Conservation (phyloP, 257 asterid genomes). For the Nicotiana otophora region DNA sequence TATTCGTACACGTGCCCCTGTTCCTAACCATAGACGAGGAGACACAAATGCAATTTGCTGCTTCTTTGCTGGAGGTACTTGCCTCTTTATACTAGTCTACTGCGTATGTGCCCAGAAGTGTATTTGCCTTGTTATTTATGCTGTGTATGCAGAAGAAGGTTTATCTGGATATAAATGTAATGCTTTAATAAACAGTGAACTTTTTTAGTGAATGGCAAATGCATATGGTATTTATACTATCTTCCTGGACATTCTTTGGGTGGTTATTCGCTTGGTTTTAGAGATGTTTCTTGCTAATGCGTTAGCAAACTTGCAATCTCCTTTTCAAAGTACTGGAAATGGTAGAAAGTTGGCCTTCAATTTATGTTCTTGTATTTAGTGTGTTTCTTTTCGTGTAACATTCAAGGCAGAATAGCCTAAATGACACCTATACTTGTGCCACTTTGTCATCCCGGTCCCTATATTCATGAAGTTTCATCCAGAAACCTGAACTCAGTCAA, state of each 20-base stretch:
- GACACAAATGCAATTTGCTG: conserved; percentile 94
- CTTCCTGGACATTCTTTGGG: neutral
- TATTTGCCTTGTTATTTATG: neutral
- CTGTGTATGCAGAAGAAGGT: conserved; percentile 14
- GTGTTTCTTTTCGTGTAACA: neutral
- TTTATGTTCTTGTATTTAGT: neutral
- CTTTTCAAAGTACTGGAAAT: neutral
- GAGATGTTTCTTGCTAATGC: neutral
- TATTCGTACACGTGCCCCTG: conserved; percentile 92
- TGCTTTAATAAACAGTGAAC: conserved; percentile 17
- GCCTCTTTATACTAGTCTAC: conserved; percentile 46
- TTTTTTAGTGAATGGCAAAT: conserved; percentile 11
- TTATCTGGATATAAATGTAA: neutral
- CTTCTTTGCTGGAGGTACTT: conserved; percentile 71
- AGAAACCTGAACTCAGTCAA: no score
- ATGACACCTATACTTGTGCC: no score
- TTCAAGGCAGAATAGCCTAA: neutral
- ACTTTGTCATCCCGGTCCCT: no score
- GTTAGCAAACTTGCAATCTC: neutral
- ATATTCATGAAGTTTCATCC: no score
- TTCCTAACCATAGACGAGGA: conserved; percentile 86
- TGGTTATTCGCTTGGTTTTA: neutral
- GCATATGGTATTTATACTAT: conserved; percentile 1
- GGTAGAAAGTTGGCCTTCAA: neutral
- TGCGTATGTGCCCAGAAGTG: neutral